Evolutionary conservation across 148 eudicot species (phyloP), one percentile per base, ranked within the genome.

Genomic region (Simmondsia chinensis): DNA sequence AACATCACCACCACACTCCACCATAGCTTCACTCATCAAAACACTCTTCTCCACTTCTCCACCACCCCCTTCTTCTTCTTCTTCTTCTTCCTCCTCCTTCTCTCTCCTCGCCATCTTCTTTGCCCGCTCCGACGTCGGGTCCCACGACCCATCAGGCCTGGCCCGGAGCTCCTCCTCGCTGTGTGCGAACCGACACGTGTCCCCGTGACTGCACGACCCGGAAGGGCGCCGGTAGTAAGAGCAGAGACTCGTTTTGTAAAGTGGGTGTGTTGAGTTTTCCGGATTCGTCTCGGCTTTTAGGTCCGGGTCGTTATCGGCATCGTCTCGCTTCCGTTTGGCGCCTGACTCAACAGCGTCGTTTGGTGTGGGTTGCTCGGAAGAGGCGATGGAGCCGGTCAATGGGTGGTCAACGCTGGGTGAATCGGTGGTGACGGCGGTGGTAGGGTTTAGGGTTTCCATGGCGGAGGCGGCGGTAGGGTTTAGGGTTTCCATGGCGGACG

Each of bases 161-260:
- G 48, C 60, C 28, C 77, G 71, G 47, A 88, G 91, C 84, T 88
- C 97, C 37, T 44, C 59, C 55, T 88, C 97, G 19, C 64, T 44
- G 47, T 88, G 97, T 10, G 97, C 97, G 34, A 72, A 88, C 29
- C 94, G 56, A 56, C 97, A 88, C 8, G 60, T 10, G 0, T 73
- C 87, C 0, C 97, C 97, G 43, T 88, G 97, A 52, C 83, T 83
- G 48, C 97, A 88, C 43, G 20, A 21, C 6, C 77, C 94, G 12
- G 50, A 48, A 2, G 54, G 54, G 12, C 84, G 69, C 34, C 97
- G 64, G 66, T 65, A 88, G 68, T 63, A 88, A 7, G 94, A 80
- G 61, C 97, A 88, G 5, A 88, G 61, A 46, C 80, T 88, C 47
- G 97, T 77, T 36, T 88, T 88, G 77, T 74, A 70, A n/a, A 80